Evolutionary conservation across 306 rosid genomes (phyloP).

Genomic region (Argentina anserina): DNA sequence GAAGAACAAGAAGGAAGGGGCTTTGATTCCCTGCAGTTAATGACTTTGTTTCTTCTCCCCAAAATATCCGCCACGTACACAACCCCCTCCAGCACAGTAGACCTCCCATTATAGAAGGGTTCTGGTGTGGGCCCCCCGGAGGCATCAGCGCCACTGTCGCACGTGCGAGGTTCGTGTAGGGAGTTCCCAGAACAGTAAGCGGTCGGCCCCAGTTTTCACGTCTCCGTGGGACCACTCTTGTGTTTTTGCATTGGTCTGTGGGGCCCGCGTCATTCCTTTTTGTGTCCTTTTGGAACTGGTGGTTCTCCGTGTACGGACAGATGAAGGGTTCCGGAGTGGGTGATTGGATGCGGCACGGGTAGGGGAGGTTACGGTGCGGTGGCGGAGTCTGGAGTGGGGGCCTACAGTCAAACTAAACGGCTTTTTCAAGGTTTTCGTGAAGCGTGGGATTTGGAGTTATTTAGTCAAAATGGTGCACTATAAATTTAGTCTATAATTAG

Average conservation of each 20-base stretch:
- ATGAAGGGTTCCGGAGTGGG: background rate
- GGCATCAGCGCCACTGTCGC: slow-evolving; percentile 5
- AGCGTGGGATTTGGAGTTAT: background rate
- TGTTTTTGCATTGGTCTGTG: slow-evolving; percentile 5
- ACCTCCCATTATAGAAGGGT: background rate
- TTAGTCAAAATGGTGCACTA: background rate
- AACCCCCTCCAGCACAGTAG: background rate
- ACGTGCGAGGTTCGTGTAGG: slow-evolving; percentile 35
- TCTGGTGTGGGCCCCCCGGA: background rate
- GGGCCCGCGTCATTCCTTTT: slow-evolving; percentile 39
- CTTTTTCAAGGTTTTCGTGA: background rate
- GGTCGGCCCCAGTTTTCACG: slow-evolving; percentile 34
- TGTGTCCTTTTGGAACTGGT: slow-evolving; percentile 32
- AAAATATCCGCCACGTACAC: slow-evolving; percentile 18
- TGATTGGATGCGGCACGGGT: slow-evolving; percentile 15
- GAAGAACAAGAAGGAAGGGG: background rate
- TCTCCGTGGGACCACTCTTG: background rate
- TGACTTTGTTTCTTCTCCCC: background rate
- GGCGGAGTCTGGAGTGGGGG: background rate
- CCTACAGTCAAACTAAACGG: slow-evolving; percentile 6
- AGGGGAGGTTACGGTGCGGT: background rate
- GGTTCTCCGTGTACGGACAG: slow-evolving; percentile 43
- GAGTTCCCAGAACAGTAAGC: slow-evolving; percentile 19
- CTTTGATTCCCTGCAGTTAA: slow-evolving; percentile 5
- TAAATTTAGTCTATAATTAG: background rate